Percentiles rank a stretch among this genome's conserved stretches.
These are phyloP conservation scores for Physcia stellaris DNA, from an alignment of 495 filamentous ascomycete species.

Conservation along the genomic window DNA sequence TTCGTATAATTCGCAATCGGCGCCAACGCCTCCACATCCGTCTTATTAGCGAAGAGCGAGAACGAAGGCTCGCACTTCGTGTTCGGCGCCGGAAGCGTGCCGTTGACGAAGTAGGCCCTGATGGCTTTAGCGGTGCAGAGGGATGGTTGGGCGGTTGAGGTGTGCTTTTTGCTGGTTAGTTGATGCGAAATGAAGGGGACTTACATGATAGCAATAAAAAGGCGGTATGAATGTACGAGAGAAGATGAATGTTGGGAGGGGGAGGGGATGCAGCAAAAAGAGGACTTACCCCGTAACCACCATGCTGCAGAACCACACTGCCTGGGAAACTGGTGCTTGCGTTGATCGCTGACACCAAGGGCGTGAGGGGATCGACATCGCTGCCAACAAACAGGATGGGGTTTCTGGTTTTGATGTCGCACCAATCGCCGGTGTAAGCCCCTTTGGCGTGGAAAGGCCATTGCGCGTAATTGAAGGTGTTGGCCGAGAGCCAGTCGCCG, in stretches of 20 bases:
- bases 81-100: slow-evolving; percentile 26
- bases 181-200: background rate
- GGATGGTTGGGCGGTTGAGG: slow-evolving; percentile 31
- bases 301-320: slow-evolving; percentile 36
- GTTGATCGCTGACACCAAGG: slow-evolving; percentile 32
- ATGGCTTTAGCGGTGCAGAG: slow-evolving; percentile 30
- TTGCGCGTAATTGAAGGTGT: background rate
- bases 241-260: no score
- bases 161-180: slow-evolving; percentile 25
- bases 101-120: slow-evolving; percentile 33
- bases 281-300: slow-evolving; percentile 40
- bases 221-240: no score
- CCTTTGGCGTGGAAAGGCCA: slow-evolving; percentile 2
- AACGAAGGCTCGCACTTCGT: slow-evolving; percentile 29
- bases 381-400: slow-evolving; percentile 28
- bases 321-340: slow-evolving; percentile 36
- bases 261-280: no score
- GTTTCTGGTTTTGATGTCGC: background rate
- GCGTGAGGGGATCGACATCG: slow-evolving; percentile 28
- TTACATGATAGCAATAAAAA: no score
- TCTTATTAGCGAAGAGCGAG: slow-evolving; percentile 9
- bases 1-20: background rate
- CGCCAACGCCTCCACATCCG: background rate
- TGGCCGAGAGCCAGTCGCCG: background rate
- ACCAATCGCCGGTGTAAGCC: background rate